Base-by-base conservation (phyloP, 768 basidiomycete species). In the Cystobasidium onofrii region DNA sequence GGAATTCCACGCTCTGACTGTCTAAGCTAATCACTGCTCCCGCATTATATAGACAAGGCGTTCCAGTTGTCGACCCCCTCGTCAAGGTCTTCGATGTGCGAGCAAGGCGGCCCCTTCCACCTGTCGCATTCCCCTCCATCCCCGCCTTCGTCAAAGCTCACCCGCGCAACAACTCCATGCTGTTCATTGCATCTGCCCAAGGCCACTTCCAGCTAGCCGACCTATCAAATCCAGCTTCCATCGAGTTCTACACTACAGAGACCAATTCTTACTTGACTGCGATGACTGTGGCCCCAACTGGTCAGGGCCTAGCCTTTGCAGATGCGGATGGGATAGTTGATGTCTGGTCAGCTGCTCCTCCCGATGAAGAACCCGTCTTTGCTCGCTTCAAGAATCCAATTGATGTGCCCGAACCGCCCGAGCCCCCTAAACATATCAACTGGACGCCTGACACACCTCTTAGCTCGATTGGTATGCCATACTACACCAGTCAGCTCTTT, bases 61-160 rank as follows among this genome's bases (percentile, higher is more conserved):
- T 89, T 60, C 92, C 94, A 3, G 86, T 89, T 69, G 90, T 91
- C 0, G 95, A 97, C 80, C 91, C 92, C 1, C 84, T 93, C 39
- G 91, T 99, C 76, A 96, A 95, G 82, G 85, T 97, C 15, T 96
- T 89, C 78, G 95, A 99, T 80, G 78, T 91, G 34, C 88, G 95
- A 34, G 90, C 85, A 27, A 86, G 97, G 84, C 86, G 87, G 46
- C 85, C 92, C 0, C 84, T 97, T 1, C 86, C 91, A 1, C 92
- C 95, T 0, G 85, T 97, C 34, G 87, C 91, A 0, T 97, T 96
- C 80, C 87, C 91, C 4, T 86, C 88, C 13, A 89, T 90, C 0
- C 93, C 95, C 0, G 86, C 90, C 0, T 93, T 94, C 80, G 88
- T 94, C 75, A 87, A 89, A 61, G 80, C 89, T 31, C 84, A 93